Percentiles rank a stretch among this genome's conserved stretches.
Conservation (phyloP, 176 grass and related monocot species). For the barley (Hordeum vulgare) region MorexV3_pseudomolecules_assembly NC_058522.1:536791029-536791528, state of each 20-base stretch:
- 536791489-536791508: no score
- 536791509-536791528: no score
- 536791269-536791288: constrained; percentile 39
- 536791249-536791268: constrained; percentile 33
- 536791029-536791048: constrained; percentile 6
- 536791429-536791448: background rate
- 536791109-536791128: background rate
- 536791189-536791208: constrained; percentile 12
- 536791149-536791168: constrained; percentile 28
- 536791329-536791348: background rate
- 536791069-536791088: constrained; percentile 21
- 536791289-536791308: background rate
- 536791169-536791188: constrained; percentile 50
- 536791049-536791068: constrained; percentile 30
- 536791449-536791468: background rate
- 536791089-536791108: constrained; percentile 19
- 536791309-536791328: background rate
- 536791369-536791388: background rate
- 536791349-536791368: background rate
- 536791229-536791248: constrained; percentile 18
- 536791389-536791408: background rate
- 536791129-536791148: constrained; percentile 25
- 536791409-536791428: background rate
- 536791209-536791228: constrained; percentile 37
- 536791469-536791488: no score